Percentiles rank a stretch among this genome's conserved stretches.
These are phyloP conservation scores for Fusarium staphyleae DNA, from an alignment of 2,329 filamentous ascomycete species.

Conservation along the genomic window DNA sequence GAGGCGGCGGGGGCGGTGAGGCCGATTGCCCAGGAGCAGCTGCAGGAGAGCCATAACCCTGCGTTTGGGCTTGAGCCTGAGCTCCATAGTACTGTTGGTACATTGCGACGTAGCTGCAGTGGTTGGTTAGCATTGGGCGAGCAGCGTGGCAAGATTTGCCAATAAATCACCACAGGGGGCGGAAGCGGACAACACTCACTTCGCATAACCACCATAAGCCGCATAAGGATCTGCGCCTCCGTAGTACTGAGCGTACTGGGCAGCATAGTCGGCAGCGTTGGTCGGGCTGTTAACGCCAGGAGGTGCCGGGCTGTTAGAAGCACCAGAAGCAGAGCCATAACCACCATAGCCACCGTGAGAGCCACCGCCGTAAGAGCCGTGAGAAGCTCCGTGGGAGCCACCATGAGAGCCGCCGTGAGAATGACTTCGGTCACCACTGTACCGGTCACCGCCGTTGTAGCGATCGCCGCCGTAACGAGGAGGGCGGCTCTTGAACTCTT, in stretches of 20 bases:
- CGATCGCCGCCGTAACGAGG: conserved; percentile 61
- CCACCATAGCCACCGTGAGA: conserved; percentile 37
- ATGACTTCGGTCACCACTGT: conserved; percentile 50
- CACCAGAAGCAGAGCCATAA: conserved; percentile 41
- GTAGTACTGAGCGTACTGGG: conserved; percentile 87
- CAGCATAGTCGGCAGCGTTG: conserved; percentile 68
- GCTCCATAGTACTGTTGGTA: conserved; percentile 75
- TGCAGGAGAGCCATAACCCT: conserved; percentile 52
- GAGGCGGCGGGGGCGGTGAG: conserved; percentile 66
- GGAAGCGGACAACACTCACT: conserved; percentile 55
- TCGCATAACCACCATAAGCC: conserved; percentile 86
- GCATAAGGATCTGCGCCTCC: conserved; percentile 82
- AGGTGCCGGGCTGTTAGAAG: conserved; percentile 49
- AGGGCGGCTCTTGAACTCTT: conserved; percentile 85
- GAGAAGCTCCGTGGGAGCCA: conserved; percentile 16
- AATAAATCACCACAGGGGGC: background rate
- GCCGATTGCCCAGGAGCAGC: conserved; percentile 53
- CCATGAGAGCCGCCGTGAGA: conserved; percentile 41
- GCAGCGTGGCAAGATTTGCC: background rate
- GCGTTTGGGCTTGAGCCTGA: conserved; percentile 53
- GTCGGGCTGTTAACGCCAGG: conserved; percentile 41
- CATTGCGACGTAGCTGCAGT: conserved; percentile 67
- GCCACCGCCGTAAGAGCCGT: conserved; percentile 19
- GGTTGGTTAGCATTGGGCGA: conserved; percentile 32
- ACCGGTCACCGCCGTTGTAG: conserved; percentile 48